These are phyloP conservation scores for Lasiodiplodia hormozganensis DNA, from an alignment of 2,329 filamentous ascomycete genomes.

Conservation along the genomic window DNA sequence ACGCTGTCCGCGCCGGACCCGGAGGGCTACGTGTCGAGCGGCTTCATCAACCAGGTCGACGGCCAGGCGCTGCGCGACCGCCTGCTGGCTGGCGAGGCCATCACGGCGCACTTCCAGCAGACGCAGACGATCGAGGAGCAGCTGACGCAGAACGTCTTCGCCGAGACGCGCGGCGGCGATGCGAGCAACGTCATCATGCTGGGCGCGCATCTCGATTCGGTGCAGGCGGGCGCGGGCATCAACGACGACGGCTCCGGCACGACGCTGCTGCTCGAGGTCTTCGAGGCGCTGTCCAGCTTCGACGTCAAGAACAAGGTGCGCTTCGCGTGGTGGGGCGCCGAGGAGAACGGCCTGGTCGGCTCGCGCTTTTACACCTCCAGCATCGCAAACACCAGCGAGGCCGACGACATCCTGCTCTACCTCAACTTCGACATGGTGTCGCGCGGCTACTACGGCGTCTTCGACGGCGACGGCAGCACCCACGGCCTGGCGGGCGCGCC, in stretches of 20 bases:
- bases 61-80: slow-evolving; percentile 50
- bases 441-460: slow-evolving; percentile 30
- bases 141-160: slow-evolving; percentile 66
- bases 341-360: slow-evolving; percentile 70
- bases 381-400: slow-evolving; percentile 56
- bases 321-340: slow-evolving; percentile 72
- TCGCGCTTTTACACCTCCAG: slow-evolving; percentile 57
- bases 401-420: slow-evolving; percentile 68
- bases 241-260: slow-evolving; percentile 57
- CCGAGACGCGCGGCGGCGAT: slow-evolving; percentile 67
- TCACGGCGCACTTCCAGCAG: slow-evolving; percentile 53
- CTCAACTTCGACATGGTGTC: slow-evolving; percentile 72
- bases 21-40: slow-evolving; percentile 44
- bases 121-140: slow-evolving; percentile 58
- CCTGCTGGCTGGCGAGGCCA: slow-evolving; percentile 49
- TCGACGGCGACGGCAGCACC: slow-evolving; percentile 38
- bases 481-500: slow-evolving; percentile 35
- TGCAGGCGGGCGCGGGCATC: slow-evolving; percentile 62
- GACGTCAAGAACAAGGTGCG: slow-evolving; percentile 69
- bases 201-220: slow-evolving; percentile 32
- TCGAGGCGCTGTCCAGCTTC: slow-evolving; percentile 64
- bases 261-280: slow-evolving; percentile 66
- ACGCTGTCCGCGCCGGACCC: slow-evolving; percentile 49
- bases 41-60: slow-evolving; percentile 54
- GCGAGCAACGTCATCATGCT: slow-evolving; percentile 55